Conservation (phyloP, 345 rosid genomes). For the Schrenkiella parvula region DNA sequence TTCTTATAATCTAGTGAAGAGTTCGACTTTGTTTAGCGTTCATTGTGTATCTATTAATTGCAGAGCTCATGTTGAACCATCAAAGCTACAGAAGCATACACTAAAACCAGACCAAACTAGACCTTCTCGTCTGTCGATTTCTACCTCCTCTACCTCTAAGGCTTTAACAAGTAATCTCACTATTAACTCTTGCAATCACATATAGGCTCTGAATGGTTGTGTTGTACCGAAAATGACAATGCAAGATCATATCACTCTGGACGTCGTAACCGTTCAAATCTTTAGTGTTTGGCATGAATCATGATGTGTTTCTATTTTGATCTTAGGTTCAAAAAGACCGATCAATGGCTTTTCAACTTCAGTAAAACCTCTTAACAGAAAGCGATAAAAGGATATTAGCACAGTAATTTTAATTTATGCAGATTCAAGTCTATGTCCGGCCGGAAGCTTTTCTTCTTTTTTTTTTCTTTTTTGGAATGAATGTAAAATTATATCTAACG, state of each 20-base stretch:
- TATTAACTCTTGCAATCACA: background rate
- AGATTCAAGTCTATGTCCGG: background rate
- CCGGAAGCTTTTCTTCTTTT: background rate
- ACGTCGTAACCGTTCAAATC: background rate
- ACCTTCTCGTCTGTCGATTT: slow-evolving; percentile 2
- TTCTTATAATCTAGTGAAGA: background rate
- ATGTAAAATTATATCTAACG: too few relatives aligned
- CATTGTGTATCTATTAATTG: background rate
- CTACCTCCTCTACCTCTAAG: background rate
- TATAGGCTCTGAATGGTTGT: background rate
- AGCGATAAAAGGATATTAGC: background rate
- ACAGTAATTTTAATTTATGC: background rate
- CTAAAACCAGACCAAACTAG: background rate
- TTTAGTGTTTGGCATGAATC: background rate
- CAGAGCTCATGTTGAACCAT: background rate
- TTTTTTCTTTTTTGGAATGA: too few relatives aligned
- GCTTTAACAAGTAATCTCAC: background rate
- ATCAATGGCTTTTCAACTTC: background rate
- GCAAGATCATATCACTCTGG: background rate
- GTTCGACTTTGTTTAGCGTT: background rate
- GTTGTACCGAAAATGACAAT: background rate
- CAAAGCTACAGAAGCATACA: background rate
- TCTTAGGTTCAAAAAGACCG: background rate
- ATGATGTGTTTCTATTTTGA: background rate
- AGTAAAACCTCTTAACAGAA: background rate